Evolutionary conservation across 1,284 basidiomycete species (phyloP).

Genomic region (Ustilago lituana): DNA sequence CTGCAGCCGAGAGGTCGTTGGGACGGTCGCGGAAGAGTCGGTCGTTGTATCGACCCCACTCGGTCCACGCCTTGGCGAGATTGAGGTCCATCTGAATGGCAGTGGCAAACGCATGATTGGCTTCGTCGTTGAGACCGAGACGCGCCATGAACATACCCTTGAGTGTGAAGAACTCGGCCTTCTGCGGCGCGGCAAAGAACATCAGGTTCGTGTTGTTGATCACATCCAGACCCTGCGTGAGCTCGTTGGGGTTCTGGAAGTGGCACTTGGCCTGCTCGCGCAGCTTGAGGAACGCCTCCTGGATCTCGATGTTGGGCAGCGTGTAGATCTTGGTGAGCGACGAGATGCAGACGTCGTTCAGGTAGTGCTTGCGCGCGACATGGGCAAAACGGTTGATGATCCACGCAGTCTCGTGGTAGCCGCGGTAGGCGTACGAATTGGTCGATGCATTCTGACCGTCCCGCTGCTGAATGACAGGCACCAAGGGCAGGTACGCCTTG

Average conservation of each 20-base stretch:
- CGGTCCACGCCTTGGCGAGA: constrained; percentile 96
- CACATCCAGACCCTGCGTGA: constrained; percentile 92
- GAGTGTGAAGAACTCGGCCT: constrained; percentile 98
- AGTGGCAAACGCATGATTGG: constrained; percentile 81
- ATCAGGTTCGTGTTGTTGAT: constrained; percentile 99
- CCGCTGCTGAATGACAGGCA: constrained; percentile 69
- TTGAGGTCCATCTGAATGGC: constrained; percentile 90
- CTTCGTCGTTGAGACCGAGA: constrained; percentile 86
- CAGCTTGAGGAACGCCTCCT: constrained; percentile 97
- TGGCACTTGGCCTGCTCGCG: constrained; percentile 99
- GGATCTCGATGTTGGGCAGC: constrained; percentile 98
- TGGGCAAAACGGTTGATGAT: constrained; percentile 99
- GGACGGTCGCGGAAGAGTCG: constrained; percentile 79
- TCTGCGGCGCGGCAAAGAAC: constrained; percentile 94
- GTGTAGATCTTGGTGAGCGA: constrained; percentile 98
- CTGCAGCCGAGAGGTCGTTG: constrained; percentile 71
- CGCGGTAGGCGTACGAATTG: constrained; percentile 89
- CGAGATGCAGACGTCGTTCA: constrained; percentile 94
- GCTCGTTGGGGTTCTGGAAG: constrained; percentile 93
- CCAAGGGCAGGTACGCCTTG: constrained; percentile 89
- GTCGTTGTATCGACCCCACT: constrained; percentile 97
- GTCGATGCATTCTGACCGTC: constrained; percentile 70
- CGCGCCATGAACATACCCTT: constrained; percentile 99
- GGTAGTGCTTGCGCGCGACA: constrained; percentile 94
- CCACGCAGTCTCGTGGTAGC: constrained; percentile 99